Evolutionary conservation across 441 rosid species (phyloP), one percentile per base, ranked within the genome.

Genomic region (Biscutella laevigata): DNA sequence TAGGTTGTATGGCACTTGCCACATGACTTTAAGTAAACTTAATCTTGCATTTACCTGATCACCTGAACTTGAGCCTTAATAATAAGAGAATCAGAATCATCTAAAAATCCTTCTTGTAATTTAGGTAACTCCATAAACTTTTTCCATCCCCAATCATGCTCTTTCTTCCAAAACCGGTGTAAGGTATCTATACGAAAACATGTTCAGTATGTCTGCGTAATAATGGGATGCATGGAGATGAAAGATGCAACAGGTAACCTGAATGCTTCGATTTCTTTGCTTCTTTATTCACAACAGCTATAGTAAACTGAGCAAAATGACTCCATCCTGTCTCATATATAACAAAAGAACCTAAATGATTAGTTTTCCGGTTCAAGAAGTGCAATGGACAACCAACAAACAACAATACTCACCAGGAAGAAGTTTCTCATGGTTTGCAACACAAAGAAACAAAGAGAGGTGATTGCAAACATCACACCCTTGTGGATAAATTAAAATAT

Each of bases 131-230:
- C 99, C 81, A 92, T 88, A 70, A 92, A 86, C 61, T 86, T 88
- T 76, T 86, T 84, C 97, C 99, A 88, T 3, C 99, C 98, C 99
- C 97, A 92, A 48, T 92, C 99, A 72, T 92, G 99, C 81, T 92
- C 98, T 70, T 92, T 86, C 86, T 92, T 88, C 74, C 92, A 82
- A 67, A 92, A 92, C 16, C 94, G 94, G 71, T 92, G 96, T 27
- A 92, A 59, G 20, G 20, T 17, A 77, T 92, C 97, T 92, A 69
- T 66, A 77, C 50, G 41, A 61, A 48, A 22, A 25, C 7, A 7
- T 4, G 61, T 59, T 51, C 43, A 60, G 73, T 69, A 30, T 35
- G 59, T 43, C 46, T 54, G 41, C 21, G 48, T 22, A 61, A 25
- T 17, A 17, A 16, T 2, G 13, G 29, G 5, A 8, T 42, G 12